These are phyloP conservation scores for Silene vulgaris DNA, from an alignment of 179 eudicot genomes.

Conservation along the genomic window DNA sequence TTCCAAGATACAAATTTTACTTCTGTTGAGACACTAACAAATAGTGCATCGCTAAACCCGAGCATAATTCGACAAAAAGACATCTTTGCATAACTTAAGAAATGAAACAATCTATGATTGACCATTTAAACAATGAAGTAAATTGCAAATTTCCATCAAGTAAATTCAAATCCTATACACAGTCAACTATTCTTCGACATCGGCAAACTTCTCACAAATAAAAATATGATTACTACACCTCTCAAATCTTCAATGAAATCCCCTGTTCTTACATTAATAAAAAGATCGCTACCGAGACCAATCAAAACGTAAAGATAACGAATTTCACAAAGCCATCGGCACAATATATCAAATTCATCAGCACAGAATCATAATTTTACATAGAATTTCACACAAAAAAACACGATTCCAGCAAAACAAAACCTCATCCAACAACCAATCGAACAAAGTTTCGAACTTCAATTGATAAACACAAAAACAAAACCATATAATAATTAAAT, in stretches of 20 bases:
- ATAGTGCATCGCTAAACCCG: not conserved
- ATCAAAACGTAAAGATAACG: not conserved
- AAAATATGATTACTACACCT: conserved; percentile 1
- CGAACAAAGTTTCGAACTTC: not conserved
- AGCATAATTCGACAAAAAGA: not conserved
- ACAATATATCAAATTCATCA: not conserved
- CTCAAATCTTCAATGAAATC: not conserved
- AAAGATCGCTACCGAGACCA: not conserved
- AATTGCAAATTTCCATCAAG: not conserved
- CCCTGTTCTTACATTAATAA: not conserved
- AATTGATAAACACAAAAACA: not conserved
- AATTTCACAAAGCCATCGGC: not conserved
- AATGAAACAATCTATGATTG: too few species aligned
- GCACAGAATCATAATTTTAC: not conserved
- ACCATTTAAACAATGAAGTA: not conserved
- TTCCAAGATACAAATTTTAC: not conserved
- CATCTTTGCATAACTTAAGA: not conserved
- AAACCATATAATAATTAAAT: not conserved
- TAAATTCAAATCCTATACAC: not conserved
- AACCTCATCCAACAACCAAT: not conserved
- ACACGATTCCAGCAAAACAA: not conserved
- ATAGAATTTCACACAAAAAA: not conserved
- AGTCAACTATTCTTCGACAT: not conserved
- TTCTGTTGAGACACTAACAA: not conserved
- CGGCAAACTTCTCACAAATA: not conserved